These are phyloP conservation scores for Thuidium tamariscinum DNA, from an alignment of 225 moss, liverwort and hornwort genomes.

Conservation along the genomic window DNA sequence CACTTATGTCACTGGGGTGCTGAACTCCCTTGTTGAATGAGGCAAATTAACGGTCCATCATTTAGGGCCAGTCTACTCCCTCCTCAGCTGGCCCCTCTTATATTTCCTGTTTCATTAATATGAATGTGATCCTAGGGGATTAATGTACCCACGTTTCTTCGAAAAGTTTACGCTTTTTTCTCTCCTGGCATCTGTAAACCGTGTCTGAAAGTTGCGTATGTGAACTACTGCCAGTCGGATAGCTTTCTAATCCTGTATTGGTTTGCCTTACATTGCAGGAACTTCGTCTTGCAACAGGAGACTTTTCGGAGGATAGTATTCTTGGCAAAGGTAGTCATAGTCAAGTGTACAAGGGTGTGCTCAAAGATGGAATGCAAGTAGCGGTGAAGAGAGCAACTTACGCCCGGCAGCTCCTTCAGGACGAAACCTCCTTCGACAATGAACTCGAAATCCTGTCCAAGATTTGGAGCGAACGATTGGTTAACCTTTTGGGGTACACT, in stretches of 20 bases:
- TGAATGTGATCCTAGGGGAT: too few relatives aligned
- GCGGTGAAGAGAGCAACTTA: constrained; percentile 51
- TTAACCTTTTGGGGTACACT: constrained; percentile 50
- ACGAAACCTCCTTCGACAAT: constrained; percentile 55
- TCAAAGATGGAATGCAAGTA: constrained; percentile 56
- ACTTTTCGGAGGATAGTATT: constrained; percentile 44
- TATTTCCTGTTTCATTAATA: not conserved
- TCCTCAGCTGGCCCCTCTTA: not conserved
- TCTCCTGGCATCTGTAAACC: not conserved
- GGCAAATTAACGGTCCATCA: not conserved
- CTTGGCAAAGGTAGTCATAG: constrained; percentile 85
- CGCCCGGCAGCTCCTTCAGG: constrained; percentile 36
- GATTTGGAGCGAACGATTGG: constrained; percentile 40
- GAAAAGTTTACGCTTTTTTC: not conserved
- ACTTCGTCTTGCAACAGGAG: constrained; percentile 53
- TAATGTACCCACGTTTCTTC: not conserved
- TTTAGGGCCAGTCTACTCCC: not conserved
- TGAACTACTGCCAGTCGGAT: not conserved
- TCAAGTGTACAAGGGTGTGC: constrained; percentile 59
- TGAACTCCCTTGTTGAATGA: not conserved
- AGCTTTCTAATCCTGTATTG: not conserved
- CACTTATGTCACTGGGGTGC: too few relatives aligned
- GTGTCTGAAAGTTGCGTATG: not conserved
- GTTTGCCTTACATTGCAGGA: constrained; percentile 9
- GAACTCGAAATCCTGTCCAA: constrained; percentile 60